Evolutionary conservation across 371 early-diverging fungal species (phyloP), one percentile per base, ranked within the genome.

Genomic region (Mortierella sp.): DNA sequence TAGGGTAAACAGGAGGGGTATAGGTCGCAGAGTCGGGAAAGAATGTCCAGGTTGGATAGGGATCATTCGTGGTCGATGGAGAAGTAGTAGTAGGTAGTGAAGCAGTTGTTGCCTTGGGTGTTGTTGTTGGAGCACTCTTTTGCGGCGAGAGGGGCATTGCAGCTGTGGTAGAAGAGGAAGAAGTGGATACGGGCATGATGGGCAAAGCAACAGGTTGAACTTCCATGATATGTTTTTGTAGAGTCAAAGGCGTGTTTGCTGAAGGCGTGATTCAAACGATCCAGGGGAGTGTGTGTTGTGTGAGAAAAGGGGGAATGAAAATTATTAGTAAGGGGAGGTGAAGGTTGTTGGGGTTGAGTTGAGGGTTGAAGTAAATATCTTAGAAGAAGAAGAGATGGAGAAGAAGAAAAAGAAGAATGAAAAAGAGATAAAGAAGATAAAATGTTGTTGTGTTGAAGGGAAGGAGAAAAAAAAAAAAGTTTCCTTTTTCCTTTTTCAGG

Each of bases 31-130:
- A 76, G 8, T 79, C 63, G 27, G 86, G 86, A 60, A 72, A 86
- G 65, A 86, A 86, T n/a, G 74, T 77, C 86, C 86, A 86, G 16
- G 82, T 77, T 1, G 86, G 86, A 48, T 77, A 76, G 16, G 82
- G 82, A 54, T 86, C 86, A 46, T 77, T 44, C n/a, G 70, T 29
- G 27, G 70, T 4, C 0, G 72, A 29, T 8, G 56, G 24, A 68
- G 70, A 14, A 1, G 77, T 41, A 24, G 41, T 44, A 43, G 55
- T 44, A 51, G 68, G 44, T 0, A 55, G 12, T 21, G 41, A 12
- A 2, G 51, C 18, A 51, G 46, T 27, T 35, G 72, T 11, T 16
- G 48, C 16, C 41, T 73, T 24, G 7, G 7, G 16, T 48, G 73
- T 4, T 29, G 70, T 16, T 18, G 63, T 18, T 16, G 63, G 3